Percentiles rank a stretch among this genome's conserved stretches.
Evolutionary conservation across 2,329 filamentous ascomycete genomes (phyloP).

Genomic region (Sarocladiaceae sp.): DNA sequence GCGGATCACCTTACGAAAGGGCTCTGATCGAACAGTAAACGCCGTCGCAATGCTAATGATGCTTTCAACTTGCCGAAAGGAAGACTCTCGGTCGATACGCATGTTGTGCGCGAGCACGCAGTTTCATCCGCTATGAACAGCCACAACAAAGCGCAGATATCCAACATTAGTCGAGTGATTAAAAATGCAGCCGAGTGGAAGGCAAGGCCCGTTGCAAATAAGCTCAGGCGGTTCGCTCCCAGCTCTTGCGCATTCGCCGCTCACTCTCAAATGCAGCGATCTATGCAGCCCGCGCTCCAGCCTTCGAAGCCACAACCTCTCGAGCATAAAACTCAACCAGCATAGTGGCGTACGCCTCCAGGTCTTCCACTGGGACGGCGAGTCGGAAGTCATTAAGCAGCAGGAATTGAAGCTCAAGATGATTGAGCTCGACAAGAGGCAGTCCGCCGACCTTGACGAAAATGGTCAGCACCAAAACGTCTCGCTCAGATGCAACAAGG

Average conservation of each 20-base stretch:
- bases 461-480: slow-evolving; percentile 12
- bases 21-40: too few species aligned
- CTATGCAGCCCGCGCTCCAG: slow-evolving; percentile 6
- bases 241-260: too few species aligned
- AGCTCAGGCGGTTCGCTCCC: too few species aligned
- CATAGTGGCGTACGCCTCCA: slow-evolving; percentile 98
- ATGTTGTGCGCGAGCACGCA: not conserved
- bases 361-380: slow-evolving; percentile 85
- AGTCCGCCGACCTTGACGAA: slow-evolving; percentile 78
- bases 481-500: not conserved
- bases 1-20: too few species aligned
- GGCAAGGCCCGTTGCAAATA: too few species aligned
- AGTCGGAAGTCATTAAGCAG: slow-evolving; percentile 94
- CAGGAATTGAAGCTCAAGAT: slow-evolving; percentile 92
- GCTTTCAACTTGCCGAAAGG: too few species aligned
- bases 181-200: too few species aligned
- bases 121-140: slow-evolving; percentile 5
- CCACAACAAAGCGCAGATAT: too few species aligned
- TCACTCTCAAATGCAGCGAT: slow-evolving; percentile 2
- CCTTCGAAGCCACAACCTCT: slow-evolving; percentile 57
- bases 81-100: too few species aligned
- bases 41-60: slow-evolving; percentile 8
- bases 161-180: too few species aligned
- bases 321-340: slow-evolving; percentile 95
- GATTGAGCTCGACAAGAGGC: slow-evolving; percentile 86